Evolutionary conservation across 805 yeast genomes (phyloP), one percentile per base, ranked within the genome.

Genomic region (Saccharomycopsis lassenensis): DNA sequence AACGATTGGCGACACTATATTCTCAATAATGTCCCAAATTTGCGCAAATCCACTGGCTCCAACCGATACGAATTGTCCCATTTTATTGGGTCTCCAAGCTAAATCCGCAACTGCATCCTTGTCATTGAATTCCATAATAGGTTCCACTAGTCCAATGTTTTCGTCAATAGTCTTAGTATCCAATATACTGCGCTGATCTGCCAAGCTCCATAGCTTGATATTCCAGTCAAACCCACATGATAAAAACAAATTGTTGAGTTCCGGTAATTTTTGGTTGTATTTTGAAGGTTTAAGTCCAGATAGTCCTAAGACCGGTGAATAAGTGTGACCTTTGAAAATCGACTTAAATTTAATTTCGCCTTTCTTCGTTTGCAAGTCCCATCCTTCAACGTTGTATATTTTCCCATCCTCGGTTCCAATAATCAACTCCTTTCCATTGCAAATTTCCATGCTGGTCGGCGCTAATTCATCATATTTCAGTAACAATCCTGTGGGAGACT

Each of bases 361-460:
- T n/a, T n/a, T n/a, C n/a, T n/a, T n/a, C n/a, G n/a, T n/a, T n/a
- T n/a, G 4, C 5, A 24, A 17, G 26, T 40, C 32, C 43, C 43
- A 39, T 14, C 35, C 44, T 25, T 45, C 47, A 4, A 58, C 44
- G 15, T 49, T 43, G 45, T 54, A 56, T n/a, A 58, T 48, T 18
- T 45, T 42, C 3, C 63, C 63, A 41, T 56, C 59, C 35, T 54
- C 59, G 29, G 55, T 41, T 1, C 61, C 63, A 5, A 54, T 43
- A 1, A 56, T 11, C 3, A 55, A 7, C 20, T 39, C 46, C 16
- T 52, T 50, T 16, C 43, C 36, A 3, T 34, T 33, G 8, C 52
- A 18, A 27, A 44, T 43, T 1, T 43, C 37, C 12, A 51, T 20
- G 2, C 46, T 41, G 12, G 51, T 43, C 3, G 59, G 58, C 2